Base-by-base conservation (phyloP, 305 asterid genomes). In the Fraxinus ornus region DNA sequence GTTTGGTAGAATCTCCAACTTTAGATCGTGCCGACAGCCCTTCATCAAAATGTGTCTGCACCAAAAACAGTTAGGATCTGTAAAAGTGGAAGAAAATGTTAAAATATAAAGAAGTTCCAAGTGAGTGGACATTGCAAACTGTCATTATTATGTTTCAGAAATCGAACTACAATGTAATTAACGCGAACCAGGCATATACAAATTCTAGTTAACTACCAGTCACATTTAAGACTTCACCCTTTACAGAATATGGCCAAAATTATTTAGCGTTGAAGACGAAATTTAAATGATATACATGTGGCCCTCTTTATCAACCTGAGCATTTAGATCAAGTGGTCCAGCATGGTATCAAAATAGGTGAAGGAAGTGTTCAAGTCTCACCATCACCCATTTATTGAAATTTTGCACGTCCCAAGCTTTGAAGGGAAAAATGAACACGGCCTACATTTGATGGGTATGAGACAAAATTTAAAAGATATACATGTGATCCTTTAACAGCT, bases 1-100 rank as follows among this genome's bases (percentile, higher is more conserved):
- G 90, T 89, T 92, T 96, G 36, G 93, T 91, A 78, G 95, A 86
- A 70, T 93, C 98, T 83, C 94, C 94, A 78, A 87, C 87, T 87
- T 89, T 96, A 82, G 81, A 91, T 86, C 99, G 90, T 22, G 91
- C 97, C 1, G 97, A 93, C 84, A 94, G 82, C 81, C 93, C 98
- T 86, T 96, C 99, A 73, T 93, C 97, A 85, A 96, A 96, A 90
- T 96, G 99, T 94, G 89, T 87, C 97, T 94, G 88, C 87, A 84
- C 83, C 84, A 88, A 44, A 82, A 81, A 81, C 32, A 71, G 79
- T 57, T 30, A 82, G 79, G 78, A 78, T 75, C 75, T 81, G 82
- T 72, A 79, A 78, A 83, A 52, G 60, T 60, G 24, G 76, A 79
- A 52, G 62, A 82, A 80, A 73, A 24, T 9, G 35, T 84, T 47